Evolutionary conservation across 768 basidiomycete species (phyloP).

Genomic region (Kondoa malvinella): DNA sequence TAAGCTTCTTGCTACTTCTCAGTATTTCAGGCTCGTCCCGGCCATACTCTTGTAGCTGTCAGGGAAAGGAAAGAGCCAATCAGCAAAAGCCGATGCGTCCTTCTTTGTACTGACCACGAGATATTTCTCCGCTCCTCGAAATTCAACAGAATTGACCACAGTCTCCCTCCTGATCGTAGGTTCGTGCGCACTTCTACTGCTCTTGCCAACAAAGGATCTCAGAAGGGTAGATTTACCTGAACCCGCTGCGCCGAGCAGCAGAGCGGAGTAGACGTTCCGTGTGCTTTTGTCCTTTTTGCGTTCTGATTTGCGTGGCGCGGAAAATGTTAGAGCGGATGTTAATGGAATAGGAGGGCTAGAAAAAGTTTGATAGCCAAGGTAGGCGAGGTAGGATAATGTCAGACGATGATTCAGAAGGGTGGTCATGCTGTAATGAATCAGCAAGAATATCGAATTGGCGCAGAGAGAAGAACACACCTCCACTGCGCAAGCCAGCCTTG

Average conservation of each 20-base stretch:
- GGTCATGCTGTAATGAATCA: conserved; percentile 55
- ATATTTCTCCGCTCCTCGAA: conserved; percentile 86
- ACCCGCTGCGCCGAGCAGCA: conserved; percentile 85
- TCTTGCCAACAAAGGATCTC: conserved; percentile 68
- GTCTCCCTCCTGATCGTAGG: conserved; percentile 60
- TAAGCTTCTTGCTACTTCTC: conserved; percentile 74
- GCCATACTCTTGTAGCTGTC: conserved; percentile 88
- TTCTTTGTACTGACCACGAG: conserved; percentile 78
- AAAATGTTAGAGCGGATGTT: conserved; percentile 71
- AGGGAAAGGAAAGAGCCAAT: too few species aligned
- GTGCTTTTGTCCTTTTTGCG: conserved; percentile 72
- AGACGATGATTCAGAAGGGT: conserved; percentile 85
- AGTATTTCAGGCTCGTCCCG: conserved; percentile 83
- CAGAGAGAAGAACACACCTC: conserved; percentile 43
- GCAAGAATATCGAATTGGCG: neutral
- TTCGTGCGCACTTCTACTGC: conserved; percentile 55
- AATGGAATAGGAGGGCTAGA: conserved; percentile 32
- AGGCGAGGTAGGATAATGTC: conserved; percentile 83
- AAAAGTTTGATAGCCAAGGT: conserved; percentile 73
- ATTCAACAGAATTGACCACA: conserved; percentile 88
- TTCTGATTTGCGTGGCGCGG: conserved; percentile 64
- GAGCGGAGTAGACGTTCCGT: conserved; percentile 63
- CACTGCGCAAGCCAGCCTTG: conserved; percentile 98
- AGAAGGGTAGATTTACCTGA: conserved; percentile 84
- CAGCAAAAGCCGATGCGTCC: neutral